Evolutionary conservation across 257 asterid genomes (phyloP), one percentile per base, ranked within the genome.

Genomic region (Agastache rugosa): DNA sequence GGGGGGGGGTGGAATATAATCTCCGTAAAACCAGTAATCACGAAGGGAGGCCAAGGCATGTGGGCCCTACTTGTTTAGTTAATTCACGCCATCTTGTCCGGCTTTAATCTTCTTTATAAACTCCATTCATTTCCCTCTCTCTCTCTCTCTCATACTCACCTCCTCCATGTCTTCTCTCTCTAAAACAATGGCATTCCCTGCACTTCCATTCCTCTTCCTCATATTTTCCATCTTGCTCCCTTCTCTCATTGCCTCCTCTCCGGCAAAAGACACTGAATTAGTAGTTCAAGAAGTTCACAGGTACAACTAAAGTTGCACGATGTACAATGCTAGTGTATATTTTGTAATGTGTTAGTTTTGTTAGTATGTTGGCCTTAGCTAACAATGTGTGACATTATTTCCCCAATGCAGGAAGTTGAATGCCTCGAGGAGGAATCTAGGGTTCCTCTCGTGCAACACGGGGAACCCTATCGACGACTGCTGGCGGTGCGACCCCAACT

Each of bases 401-500:
- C 9, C 6, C 2, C 31, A 76, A 79, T 83, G 88, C 53, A 90
- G 96, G 84, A 84, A 86, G 27, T 63, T 92, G 60, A 85, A 90
- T 75, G 91, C 81, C 1, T 85, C 96, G 1, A 85, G 96, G 82
- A 84, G 96, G 82, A 84, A 78, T 20, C 66, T 90, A 48, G 93
- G 93, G 6, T 89, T 75, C 77, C 58, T 87, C 2, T 88, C 94
- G 0, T 91, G 97, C 80, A 87, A 87, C 39, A 88, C 92, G 0
- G 96, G 97, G 4, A 92, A 92, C 20, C 93, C 96, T 3, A 92
- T 92, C 44, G 97, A 92, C 45, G 96, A 90, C 1, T 92, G 97
- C 69, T 92, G 97, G 96, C 78, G 92, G 12, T 92, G 96, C 44
- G 96, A 88, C 44, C 72, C 89, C 11, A 74, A 87, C 6, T 92